These are phyloP conservation scores for Trichoderma breve DNA, from an alignment of 2,329 filamentous ascomycete species.

Conservation along the genomic window DNA sequence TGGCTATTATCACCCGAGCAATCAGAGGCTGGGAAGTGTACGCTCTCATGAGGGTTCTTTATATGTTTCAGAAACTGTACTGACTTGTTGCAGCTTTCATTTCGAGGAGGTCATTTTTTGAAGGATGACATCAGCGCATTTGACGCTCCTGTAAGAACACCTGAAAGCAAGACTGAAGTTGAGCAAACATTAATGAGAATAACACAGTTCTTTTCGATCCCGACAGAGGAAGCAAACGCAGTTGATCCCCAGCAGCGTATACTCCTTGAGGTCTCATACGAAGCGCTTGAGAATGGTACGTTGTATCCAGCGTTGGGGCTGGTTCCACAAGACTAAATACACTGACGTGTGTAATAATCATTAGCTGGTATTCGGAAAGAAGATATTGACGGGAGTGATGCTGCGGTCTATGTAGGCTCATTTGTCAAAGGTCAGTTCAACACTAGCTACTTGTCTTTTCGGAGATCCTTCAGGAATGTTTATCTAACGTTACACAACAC, in stretches of 20 bases:
- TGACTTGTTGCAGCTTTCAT: constrained; percentile 39
- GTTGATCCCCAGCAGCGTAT: constrained; percentile 55
- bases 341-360: not conserved
- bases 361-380: constrained; percentile 45
- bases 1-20: constrained; percentile 54
- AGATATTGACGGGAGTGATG: constrained; percentile 43
- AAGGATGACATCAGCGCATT: constrained; percentile 46
- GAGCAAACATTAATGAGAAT: not conserved
- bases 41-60: constrained; percentile 23
- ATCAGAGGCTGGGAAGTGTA: constrained; percentile 49
- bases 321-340: not conserved
- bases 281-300: constrained; percentile 50
- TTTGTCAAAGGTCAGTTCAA: constrained; percentile 45
- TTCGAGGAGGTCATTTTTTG: constrained; percentile 52
- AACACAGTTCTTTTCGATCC: constrained; percentile 49
- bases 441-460: not conserved
- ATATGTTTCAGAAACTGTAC: not conserved
- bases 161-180: not conserved
- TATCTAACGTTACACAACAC: not conserved
- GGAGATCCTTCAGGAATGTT: not conserved
- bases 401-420: constrained; percentile 50
- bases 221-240: constrained; percentile 49
- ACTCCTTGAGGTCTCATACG: constrained; percentile 50
- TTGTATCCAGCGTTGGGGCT: not conserved
- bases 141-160: constrained; percentile 45